Percentiles rank a stretch among this genome's conserved stretches.
phyloP scores from a whole-genome alignment of 805 yeast species.

The Candida coquimbonensis region DNA sequence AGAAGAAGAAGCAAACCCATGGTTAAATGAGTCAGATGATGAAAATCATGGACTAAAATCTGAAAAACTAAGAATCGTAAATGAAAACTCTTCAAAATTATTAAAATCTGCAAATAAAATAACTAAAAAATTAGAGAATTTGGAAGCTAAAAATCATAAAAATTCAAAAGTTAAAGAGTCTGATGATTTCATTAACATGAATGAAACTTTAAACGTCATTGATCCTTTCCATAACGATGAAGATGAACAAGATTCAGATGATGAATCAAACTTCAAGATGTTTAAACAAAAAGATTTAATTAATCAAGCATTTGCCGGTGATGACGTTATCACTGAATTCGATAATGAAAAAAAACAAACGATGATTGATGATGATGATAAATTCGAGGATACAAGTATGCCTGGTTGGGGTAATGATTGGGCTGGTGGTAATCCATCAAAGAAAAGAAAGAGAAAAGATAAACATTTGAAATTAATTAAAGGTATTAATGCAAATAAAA shows the following conservation, averaged over 20 bases:
- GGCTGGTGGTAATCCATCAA: conserved; percentile 61
- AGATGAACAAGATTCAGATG: conserved; percentile 21
- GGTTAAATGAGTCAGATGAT: conserved; percentile 33
- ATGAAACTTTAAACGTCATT: conserved; percentile 46
- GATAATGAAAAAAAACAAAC: conserved; percentile 65
- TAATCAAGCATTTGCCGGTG: conserved; percentile 94
- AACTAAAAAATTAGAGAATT: conserved; percentile 21
- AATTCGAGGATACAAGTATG: conserved; percentile 74
- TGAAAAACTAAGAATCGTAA: conserved; percentile 40
- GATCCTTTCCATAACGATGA: conserved; percentile 35
- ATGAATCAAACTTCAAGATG: conserved; percentile 38
- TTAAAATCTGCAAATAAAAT: conserved; percentile 35
- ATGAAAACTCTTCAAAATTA: conserved; percentile 40
- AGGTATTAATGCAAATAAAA: conserved; percentile 67
- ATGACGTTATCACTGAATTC: conserved; percentile 79
- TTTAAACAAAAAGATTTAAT: conserved; percentile 79
- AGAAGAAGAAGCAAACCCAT: conserved; percentile 38
- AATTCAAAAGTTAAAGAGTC: conserved; percentile 19
- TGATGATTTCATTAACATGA: conserved; percentile 37
- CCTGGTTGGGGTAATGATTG: conserved; percentile 89
- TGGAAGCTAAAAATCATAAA: conserved; percentile 14
- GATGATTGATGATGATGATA: conserved; percentile 74
- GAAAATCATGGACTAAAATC: conserved; percentile 30
- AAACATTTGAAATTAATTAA: conserved; percentile 52
- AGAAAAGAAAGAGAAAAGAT: conserved; percentile 3